A percentile compares a stretch with the other conserved stretches of the same genome.
phyloP scores from a whole-genome alignment of 1,284 basidiomycete genomes.

The Sparassis latifolia region DNA sequence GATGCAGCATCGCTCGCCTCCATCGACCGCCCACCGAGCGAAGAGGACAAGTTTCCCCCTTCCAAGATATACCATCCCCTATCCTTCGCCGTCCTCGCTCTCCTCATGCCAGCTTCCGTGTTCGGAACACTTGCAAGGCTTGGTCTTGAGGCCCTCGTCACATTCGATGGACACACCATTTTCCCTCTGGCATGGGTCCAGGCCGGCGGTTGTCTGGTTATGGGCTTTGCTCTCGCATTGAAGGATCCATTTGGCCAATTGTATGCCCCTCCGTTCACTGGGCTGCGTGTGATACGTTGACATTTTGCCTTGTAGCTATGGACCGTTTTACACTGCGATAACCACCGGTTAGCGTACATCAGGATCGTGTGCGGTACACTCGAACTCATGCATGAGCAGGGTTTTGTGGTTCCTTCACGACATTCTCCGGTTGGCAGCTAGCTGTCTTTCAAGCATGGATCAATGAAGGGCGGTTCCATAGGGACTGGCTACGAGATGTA shows the following conservation, averaged over 20 bases:
- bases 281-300: not conserved
- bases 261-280: conserved; percentile 43
- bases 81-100: conserved; percentile 58
- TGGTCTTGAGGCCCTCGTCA: conserved; percentile 65
- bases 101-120: conserved; percentile 72
- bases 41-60: conserved; percentile 33
- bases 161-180: conserved; percentile 71
- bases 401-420: conserved; percentile 94
- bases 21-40: conserved; percentile 47
- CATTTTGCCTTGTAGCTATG: conserved; percentile 50
- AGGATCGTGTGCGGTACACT: not conserved
- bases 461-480: conserved; percentile 52
- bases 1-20: conserved; percentile 39
- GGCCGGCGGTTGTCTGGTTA: conserved; percentile 84
- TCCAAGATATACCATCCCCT: conserved; percentile 50
- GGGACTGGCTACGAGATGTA: conserved; percentile 76
- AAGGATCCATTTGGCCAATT: conserved; percentile 68
- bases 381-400: conserved; percentile 37
- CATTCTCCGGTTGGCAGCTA: conserved; percentile 94
- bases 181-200: conserved; percentile 88
- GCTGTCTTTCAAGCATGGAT: conserved; percentile 86
- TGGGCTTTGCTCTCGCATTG: conserved; percentile 73
- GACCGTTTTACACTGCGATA: conserved; percentile 81
- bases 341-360: conserved; percentile 63
- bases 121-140: conserved; percentile 76